Evolutionary conservation across 1,284 basidiomycete genomes (phyloP), one percentile per base, ranked within the genome.

Genomic region (Vanrija sp.): DNA sequence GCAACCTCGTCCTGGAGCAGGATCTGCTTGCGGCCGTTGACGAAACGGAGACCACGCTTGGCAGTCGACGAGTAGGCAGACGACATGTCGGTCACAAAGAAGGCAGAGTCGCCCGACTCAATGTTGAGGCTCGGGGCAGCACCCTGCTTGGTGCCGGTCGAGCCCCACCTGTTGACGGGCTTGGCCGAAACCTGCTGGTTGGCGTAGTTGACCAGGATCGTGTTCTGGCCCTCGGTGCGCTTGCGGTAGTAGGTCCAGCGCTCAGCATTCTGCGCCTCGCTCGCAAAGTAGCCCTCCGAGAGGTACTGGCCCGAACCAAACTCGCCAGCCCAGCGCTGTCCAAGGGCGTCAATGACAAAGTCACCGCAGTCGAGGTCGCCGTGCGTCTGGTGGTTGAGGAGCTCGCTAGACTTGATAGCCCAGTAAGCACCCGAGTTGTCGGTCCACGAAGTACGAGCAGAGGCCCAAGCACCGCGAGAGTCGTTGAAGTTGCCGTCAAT

Each of bases 141-240:
- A 25, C 87, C 87, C 74, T 98, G 96, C 0, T 70, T 68, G 1
- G 86, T 87, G 44, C 82, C 83, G 1, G 88, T 77, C 22, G 79
- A 71, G 24, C 77, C 84, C 65, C 82, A 83, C 43, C 73, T 75
- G 35, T 80, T 78, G 20, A 78, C 81, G 0, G 94, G 91, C 6
- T 61, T 60, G 54, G 86, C 87, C 35, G 71, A 72, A 45, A 96
- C 85, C 57, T 85, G 80, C 78, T 98, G 94, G 78, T 98, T 98
- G 44, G 77, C 69, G 60, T 81, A 76, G 73, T 84, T 83, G 64
- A 97, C 82, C 50, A 94, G 66, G 59, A 99, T 81, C 3, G 91
- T 93, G 81, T 98, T 99, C 79, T 99, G 96, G 14, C 95, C 95
- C 75, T 94, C 89, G 2, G 94, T 97, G 73, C 85, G 84, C 82